Conservation (phyloP, 352 stramenopile species). For the Phytophthora hybrid region DNA sequence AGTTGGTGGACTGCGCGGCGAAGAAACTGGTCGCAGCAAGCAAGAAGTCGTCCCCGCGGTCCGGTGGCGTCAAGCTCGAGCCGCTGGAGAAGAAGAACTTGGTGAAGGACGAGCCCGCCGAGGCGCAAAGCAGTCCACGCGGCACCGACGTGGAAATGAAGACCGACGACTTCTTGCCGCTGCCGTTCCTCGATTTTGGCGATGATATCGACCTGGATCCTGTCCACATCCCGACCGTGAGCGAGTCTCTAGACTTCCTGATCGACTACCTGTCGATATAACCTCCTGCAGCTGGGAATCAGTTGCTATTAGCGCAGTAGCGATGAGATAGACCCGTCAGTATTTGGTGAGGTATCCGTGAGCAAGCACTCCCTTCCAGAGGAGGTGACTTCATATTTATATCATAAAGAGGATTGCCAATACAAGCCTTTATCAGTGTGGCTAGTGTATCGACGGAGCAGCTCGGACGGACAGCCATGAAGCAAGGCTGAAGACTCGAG, state of each 20-base stretch:
- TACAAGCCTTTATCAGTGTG: conserved; percentile 30
- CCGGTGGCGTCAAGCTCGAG: conserved; percentile 30
- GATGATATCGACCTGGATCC: conserved; percentile 59
- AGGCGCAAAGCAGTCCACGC: conserved; percentile 35
- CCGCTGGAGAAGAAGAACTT: conserved; percentile 39
- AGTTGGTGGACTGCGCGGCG: conserved; percentile 57
- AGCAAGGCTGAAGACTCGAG: not conserved
- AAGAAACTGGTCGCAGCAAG: conserved; percentile 52
- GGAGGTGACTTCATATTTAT: conserved; percentile 46
- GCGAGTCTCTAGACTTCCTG: conserved; percentile 73
- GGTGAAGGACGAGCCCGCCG: conserved; percentile 30
- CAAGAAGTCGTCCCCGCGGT: conserved; percentile 27
- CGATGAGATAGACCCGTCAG: conserved; percentile 34
- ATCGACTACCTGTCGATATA: conserved; percentile 69
- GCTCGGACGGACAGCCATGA: conserved; percentile 9
- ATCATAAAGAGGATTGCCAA: conserved; percentile 43
- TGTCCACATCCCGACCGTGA: conserved; percentile 60
- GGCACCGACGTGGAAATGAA: conserved; percentile 47
- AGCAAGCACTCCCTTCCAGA: conserved; percentile 21
- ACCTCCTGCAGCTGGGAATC: conserved; percentile 27
- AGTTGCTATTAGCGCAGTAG: conserved; percentile 42
- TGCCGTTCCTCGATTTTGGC: conserved; percentile 54
- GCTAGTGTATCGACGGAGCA: conserved; percentile 14
- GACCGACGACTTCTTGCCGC: conserved; percentile 50
- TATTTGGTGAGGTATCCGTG: conserved; percentile 40